These are phyloP conservation scores for Phytophthora macrochlamydospora DNA, from an alignment of 352 stramenopile genomes.

Conservation along the genomic window DNA sequence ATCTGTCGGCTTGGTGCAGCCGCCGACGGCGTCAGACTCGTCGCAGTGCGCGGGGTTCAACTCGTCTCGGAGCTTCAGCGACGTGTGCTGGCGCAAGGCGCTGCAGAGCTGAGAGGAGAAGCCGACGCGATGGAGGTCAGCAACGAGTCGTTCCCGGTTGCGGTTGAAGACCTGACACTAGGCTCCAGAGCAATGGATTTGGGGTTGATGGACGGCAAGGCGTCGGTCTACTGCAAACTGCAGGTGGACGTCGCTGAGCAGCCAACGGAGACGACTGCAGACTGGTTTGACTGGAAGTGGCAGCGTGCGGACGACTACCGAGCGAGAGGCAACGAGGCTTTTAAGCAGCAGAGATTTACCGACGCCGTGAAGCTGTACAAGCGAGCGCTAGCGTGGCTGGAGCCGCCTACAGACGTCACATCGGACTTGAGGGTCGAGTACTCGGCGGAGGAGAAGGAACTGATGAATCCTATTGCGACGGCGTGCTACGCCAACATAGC, in stretches of 20 bases:
- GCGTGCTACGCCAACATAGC: constrained; percentile 68
- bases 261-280: neutral
- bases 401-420: constrained; percentile 38
- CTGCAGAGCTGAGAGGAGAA: neutral
- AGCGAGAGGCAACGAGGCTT: constrained; percentile 56
- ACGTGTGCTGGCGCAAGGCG: constrained; percentile 23
- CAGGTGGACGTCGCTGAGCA: constrained; percentile 20
- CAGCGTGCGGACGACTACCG: constrained; percentile 49
- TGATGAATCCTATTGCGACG: constrained; percentile 40
- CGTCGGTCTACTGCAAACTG: constrained; percentile 36
- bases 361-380: constrained; percentile 49
- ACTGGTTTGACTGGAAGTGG: constrained; percentile 66
- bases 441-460: constrained; percentile 36
- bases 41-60: constrained; percentile 23
- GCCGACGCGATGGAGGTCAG: constrained; percentile 3
- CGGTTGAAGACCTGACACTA: constrained; percentile 35
- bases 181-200: constrained; percentile 21
- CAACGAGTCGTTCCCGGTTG: constrained; percentile 24
- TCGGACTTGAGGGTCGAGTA: constrained; percentile 42
- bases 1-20: constrained; percentile 14
- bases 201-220: constrained; percentile 13
- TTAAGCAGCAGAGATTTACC: constrained; percentile 43
- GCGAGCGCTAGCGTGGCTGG: constrained; percentile 59
- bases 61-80: constrained; percentile 34
- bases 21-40: constrained; percentile 5